Percentiles rank a stretch among this genome's conserved stretches.
These are phyloP conservation scores for Kalaharituber pfeilii DNA, from an alignment of 2,329 filamentous ascomycete genomes.

Conservation along the genomic window DNA sequence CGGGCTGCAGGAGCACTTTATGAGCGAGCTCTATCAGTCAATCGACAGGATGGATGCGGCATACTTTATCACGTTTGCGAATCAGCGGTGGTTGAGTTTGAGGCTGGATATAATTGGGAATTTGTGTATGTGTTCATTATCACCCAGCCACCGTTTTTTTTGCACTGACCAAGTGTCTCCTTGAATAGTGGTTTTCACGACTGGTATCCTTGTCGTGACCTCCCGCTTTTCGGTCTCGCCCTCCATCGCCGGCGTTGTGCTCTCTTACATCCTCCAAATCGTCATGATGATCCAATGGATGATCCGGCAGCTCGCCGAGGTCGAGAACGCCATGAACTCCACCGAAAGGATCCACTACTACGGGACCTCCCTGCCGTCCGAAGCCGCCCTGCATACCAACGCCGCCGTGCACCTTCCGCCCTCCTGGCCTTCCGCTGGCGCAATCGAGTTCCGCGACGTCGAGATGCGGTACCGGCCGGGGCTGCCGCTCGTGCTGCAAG, in stretches of 20 bases:
- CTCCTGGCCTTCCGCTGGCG: constrained; percentile 72
- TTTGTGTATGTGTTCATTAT: constrained; percentile 26
- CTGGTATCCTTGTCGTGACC: constrained; percentile 79
- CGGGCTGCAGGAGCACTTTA: constrained; percentile 60
- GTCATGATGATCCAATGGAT: constrained; percentile 95
- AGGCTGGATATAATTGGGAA: constrained; percentile 74
- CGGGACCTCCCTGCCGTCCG: constrained; percentile 68
- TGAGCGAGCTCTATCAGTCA: constrained; percentile 46
- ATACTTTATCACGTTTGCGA: constrained; percentile 88
- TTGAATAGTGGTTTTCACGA: constrained; percentile 55
- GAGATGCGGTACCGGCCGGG: constrained; percentile 61
- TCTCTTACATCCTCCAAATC: constrained; percentile 84
- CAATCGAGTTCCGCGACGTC: constrained; percentile 58
- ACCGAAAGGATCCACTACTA: constrained; percentile 88
- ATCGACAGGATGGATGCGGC: constrained; percentile 88
- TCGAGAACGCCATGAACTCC: constrained; percentile 96
- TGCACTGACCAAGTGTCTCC: neutral
- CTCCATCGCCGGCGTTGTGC: constrained; percentile 68
- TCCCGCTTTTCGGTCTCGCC: constrained; percentile 72
- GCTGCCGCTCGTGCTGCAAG: constrained; percentile 55
- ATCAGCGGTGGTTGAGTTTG: constrained; percentile 81
- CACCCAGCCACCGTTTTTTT: neutral
- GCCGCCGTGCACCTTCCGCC: constrained; percentile 43
- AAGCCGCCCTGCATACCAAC: constrained; percentile 60
- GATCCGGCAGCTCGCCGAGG: constrained; percentile 79